Evolutionary conservation across 495 filamentous ascomycete genomes (phyloP).

Genomic region (Hyaloscypha finlandica): DNA sequence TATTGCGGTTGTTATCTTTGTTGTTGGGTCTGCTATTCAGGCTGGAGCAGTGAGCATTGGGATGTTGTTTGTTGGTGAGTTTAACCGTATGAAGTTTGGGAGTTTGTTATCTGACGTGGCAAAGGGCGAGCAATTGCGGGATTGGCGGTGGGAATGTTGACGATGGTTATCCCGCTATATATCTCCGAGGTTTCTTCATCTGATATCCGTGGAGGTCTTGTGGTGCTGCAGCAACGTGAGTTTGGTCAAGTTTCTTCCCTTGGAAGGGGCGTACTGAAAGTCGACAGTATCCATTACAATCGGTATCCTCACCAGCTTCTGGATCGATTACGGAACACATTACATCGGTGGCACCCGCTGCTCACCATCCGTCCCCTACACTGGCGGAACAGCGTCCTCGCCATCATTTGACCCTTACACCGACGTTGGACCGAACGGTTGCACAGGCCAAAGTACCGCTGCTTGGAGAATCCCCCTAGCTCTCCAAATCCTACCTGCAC

Average conservation of each 20-base stretch:
- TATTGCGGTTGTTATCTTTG: constrained; percentile 32
- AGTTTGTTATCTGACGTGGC: constrained; percentile 1
- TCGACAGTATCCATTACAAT: constrained; percentile 16
- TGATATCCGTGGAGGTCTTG: constrained; percentile 30
- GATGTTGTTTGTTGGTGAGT: constrained; percentile 41
- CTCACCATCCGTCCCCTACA: constrained; percentile 39
- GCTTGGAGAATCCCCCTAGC: constrained; percentile 59
- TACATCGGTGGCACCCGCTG: constrained; percentile 50
- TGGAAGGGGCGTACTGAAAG: background rate
- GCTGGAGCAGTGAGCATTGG: constrained; percentile 40
- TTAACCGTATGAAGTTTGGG: background rate
- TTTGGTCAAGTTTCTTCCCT: background rate
- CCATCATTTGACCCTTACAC: constrained; percentile 44
- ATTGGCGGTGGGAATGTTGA: constrained; percentile 27
- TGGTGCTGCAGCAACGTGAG: constrained; percentile 27
- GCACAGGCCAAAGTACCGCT: constrained; percentile 45
- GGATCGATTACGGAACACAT: constrained; percentile 38
- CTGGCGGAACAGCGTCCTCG: constrained; percentile 20
- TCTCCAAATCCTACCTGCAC: constrained; percentile 48
- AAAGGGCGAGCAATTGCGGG: constrained; percentile 29
- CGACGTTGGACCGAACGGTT: constrained; percentile 38
- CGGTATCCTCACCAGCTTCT: constrained; percentile 34
- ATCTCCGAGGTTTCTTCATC: constrained; percentile 33
- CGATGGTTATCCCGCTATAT: constrained; percentile 30
- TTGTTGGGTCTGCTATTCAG: constrained; percentile 42